Base-by-base conservation (phyloP, 768 basidiomycete genomes). In the Pisolithus albus region DNA sequence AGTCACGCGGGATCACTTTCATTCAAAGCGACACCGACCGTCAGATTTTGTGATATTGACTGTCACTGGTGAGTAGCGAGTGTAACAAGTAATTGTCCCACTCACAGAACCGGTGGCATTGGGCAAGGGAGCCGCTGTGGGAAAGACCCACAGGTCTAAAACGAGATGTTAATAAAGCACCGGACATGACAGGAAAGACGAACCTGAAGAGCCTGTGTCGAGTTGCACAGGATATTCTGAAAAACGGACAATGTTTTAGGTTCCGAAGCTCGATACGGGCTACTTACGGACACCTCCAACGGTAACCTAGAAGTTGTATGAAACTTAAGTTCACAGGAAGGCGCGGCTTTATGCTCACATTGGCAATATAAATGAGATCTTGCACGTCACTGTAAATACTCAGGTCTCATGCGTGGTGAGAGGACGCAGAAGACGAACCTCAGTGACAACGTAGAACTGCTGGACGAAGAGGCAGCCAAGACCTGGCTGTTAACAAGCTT, bases 341-440 rank as follows among this genome's bases (percentile, higher is more conserved):
- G 42, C 40, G 34, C 3, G 0, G n/a, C 9, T 46, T 5, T 21
- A 18, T 7, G 70, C 84, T 67, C 59, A 88, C 87, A 61, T 91
- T 83, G 50, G 82, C 78, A 51, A 89, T 77, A 59, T 92, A 92
- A 52, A 92, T 75, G 66, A 92, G 63, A 69, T 92, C 90, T 54
- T 83, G 78, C 24, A 82, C 77, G 56, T 85, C 80, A 60, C 88
- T 91, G 52, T 23, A 51, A 47, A 47, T 62, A 62, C 34, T 50
- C 9, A 15, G 56, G 53, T 45, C 36, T 7, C 16, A 10, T n/a
- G 30, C 8, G 32, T 26, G 34, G 13, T 28, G 28, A 45, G 4
- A 45, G 26, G 7, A 21, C 28, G 19, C 19, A 30, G 26, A 44
- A 48, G n/a, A 9, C 46, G 19, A 50, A 64, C 66, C 49, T 61